Base-by-base conservation (phyloP, 352 stramenopile genomes). In the Phytophthora parvispora region DNA sequence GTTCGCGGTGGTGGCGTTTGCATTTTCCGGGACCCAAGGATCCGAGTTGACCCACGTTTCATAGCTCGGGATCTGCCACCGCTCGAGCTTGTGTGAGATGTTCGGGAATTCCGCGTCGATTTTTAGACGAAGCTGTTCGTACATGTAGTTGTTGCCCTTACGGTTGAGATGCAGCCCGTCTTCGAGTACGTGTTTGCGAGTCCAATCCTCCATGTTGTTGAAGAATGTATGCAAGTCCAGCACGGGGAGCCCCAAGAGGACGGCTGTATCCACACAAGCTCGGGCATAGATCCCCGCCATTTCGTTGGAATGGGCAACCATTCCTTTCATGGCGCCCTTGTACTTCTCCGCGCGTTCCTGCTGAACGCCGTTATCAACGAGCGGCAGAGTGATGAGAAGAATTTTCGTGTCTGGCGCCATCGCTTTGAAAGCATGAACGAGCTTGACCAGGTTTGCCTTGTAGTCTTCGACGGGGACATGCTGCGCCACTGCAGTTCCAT, bases 91-190 rank as follows among this genome's bases (percentile, higher is more conserved):
- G 24, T 54, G 48, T 18, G 48, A 47, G 42, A 78, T 22, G 7
- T 55, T 55, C 2, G 72, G 54, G 42, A 77, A 80, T 2, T 62
- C 43, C 24, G 10, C 0, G 1, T 65, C 57, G 24, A 78, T 78
- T 22, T 40, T 54, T 16, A 24, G 24, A 16, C 27, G 48, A 27
- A 54, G 48, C 48, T 54, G 48, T 18, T 54, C 24, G 49, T 72
- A 73, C 60, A 75, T 63, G 13, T 73, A 45, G 24, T 67, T 73
- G 66, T 90, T 89, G 58, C 84, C 84, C 25, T 63, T 67, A 34
- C 53, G 36, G 34, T 63, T 83, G 24, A 92, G 73, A 45, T 92
- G 84, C 43, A 90, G 78, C 1, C 84, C 84, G 53, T 90, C 83
- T 3, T 58, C 50, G 40, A 76, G 74, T 27, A 63, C 18, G 42